A percentile compares a stretch with the other conserved stretches of the same genome.
phyloP scores from a whole-genome alignment of 2,329 filamentous ascomycete species.

The Chalaropsis thielavioides region DNA sequence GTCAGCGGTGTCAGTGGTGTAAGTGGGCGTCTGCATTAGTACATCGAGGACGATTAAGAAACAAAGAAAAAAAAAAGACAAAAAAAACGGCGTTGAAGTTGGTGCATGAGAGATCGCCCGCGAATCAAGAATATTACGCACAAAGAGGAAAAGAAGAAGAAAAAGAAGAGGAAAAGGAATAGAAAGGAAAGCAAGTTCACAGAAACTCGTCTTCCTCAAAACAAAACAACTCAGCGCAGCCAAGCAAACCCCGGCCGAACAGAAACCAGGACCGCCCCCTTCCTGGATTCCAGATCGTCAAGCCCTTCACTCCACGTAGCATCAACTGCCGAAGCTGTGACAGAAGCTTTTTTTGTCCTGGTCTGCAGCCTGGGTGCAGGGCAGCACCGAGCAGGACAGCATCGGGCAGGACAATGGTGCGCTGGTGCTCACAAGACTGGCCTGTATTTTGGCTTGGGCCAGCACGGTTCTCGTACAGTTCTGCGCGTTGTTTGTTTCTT shows the following conservation, averaged over 20 bases:
- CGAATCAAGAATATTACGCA: slow-evolving; percentile 3
- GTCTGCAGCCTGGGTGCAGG: neutral
- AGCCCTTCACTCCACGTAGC: too few relatives aligned
- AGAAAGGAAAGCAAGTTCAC: slow-evolving; percentile 4
- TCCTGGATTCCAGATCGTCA: neutral
- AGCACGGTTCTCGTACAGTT: too few relatives aligned
- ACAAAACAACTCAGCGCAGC: neutral
- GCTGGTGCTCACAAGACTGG: too few relatives aligned
- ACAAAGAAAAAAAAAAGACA: neutral
- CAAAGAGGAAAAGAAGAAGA: neutral
- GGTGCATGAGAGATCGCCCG: slow-evolving; percentile 3
- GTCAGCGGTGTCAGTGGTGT: too few relatives aligned
- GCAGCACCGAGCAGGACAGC: too few relatives aligned
- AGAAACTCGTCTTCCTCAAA: neutral
- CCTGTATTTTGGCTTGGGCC: too few relatives aligned
- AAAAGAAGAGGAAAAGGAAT: neutral
- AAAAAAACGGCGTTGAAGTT: neutral
- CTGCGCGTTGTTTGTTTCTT: neutral
- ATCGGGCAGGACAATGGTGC: neutral
- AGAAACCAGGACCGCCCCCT: neutral
- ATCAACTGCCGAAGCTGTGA: neutral
- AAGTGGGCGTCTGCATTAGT: neutral
- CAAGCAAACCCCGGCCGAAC: neutral
- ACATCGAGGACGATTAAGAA: neutral
- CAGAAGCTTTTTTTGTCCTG: neutral